phyloP scores from a whole-genome alignment of 257 asterid species.

The Echites panduratus region DNA sequence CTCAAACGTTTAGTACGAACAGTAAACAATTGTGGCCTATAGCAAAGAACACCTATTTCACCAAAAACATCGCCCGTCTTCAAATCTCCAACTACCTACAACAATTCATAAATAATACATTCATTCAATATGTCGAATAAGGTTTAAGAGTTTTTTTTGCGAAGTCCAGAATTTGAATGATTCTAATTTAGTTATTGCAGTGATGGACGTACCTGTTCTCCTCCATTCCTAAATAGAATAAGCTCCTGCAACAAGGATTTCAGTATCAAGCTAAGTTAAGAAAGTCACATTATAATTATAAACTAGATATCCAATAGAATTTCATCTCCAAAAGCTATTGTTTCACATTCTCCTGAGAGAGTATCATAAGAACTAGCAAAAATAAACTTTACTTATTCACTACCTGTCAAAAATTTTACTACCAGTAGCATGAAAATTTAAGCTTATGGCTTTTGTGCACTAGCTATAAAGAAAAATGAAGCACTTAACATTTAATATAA shows the following conservation, averaged over 20 bases:
- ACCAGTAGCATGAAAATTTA: neutral
- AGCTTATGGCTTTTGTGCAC: neutral
- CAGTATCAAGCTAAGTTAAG: slow-evolving; percentile 1
- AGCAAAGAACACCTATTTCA: slow-evolving; percentile 77
- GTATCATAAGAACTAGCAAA: neutral
- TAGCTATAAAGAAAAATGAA: neutral
- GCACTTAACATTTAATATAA: neutral
- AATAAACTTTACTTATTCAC: neutral
- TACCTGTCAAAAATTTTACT: neutral
- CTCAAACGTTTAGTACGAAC: slow-evolving; percentile 68
- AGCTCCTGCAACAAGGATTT: slow-evolving; percentile 48
- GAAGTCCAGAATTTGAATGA: neutral
- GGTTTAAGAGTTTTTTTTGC: neutral
- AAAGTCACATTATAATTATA: too few species aligned
- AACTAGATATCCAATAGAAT: neutral
- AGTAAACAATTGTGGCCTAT: slow-evolving; percentile 64
- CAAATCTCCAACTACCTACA: slow-evolving; percentile 46
- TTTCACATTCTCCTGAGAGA: neutral
- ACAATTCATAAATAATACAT: slow-evolving; percentile 5
- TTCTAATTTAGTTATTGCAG: too few species aligned
- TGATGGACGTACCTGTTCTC: slow-evolving; percentile 37
- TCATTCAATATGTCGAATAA: neutral
- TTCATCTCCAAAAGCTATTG: neutral
- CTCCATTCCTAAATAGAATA: slow-evolving; percentile 30
- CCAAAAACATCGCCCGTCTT: slow-evolving; percentile 67